Evolutionary conservation across 352 stramenopile genomes (phyloP).

Genomic region (Globisporangium heterothallicum): DNA sequence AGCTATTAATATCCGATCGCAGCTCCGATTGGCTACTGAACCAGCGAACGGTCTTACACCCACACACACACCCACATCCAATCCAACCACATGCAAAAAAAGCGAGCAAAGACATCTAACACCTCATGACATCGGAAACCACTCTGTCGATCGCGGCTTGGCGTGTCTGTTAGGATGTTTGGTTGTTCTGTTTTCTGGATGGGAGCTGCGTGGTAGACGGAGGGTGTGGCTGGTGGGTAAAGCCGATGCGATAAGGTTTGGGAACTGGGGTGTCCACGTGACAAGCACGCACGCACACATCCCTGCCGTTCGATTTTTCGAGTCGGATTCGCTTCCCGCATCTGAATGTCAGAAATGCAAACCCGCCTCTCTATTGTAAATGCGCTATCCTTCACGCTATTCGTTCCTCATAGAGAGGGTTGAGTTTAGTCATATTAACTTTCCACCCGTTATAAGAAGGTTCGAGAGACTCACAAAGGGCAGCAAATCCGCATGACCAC

Average conservation of each 20-base stretch:
- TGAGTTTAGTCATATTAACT: neutral
- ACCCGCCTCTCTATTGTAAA: too few species aligned
- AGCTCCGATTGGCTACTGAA: neutral
- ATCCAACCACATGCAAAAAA: neutral
- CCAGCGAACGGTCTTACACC: neutral
- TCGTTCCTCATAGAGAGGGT: neutral
- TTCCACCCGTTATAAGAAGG: neutral
- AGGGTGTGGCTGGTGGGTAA: neutral
- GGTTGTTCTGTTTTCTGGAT: too few species aligned
- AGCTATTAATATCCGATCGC: neutral
- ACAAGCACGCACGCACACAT: neutral
- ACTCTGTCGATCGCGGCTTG: too few species aligned
- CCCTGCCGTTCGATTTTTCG: neutral
- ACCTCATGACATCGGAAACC: too few species aligned
- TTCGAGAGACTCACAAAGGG: neutral
- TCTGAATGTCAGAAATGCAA: neutral
- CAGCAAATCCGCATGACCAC: neutral
- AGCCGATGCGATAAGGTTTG: neutral
- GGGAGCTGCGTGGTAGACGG: neutral
- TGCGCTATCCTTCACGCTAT: neutral
- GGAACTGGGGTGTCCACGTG: neutral
- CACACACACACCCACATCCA: too few species aligned
- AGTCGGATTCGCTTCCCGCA: neutral
- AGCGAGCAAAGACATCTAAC: neutral
- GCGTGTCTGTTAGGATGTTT: too few species aligned